Evolutionary conservation across 768 basidiomycete genomes (phyloP), one percentile per base, ranked within the genome.

Genomic region (Dacryopinax spathularia): DNA sequence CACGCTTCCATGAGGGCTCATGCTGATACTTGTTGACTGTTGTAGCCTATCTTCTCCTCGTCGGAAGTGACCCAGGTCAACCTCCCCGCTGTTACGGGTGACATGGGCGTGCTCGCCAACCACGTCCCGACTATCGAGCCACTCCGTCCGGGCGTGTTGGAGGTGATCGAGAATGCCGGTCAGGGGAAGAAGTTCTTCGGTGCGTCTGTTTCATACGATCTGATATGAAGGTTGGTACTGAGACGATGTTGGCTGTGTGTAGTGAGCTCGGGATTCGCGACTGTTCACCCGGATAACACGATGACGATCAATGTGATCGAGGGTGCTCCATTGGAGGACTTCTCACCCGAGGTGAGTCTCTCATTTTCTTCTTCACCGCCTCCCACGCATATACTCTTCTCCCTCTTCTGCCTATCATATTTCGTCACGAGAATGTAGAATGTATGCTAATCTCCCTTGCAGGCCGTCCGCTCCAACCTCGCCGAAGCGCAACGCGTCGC

Each of bases 31-130:
- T 35, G 66, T 60, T 36, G 60, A 25, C 34, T 44, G 33, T 62
- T 68, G 33, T 71, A 99, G 95, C 80, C 93, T 62, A 85, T 99
- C 75, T 97, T 85, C 83, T 84, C 82, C 65, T 92, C 93, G 25
- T 75, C 84, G 69, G 94, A 94, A 75, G 95, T 97, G 64, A 84
- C 89, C 22, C 95, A 98, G 76, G 95, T 99, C 69, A 97, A 97
- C 78, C 78, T 97, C 70, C 79, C 93, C 34, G 96, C 93, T 37
- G 90, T 86, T 63, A 86, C 91, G 2, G 96, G 96, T 71, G 94
- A 97, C 77, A 97, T 98, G 93, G 96, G 96, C 80, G 90, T 99
- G 70, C 86, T 99, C 65, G 91, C 95, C 70, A 96, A 95, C 82
- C 96, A 99, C 77, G 93, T 97, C 63, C 88, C 96, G 33, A 89